Base-by-base conservation (phyloP, 495 filamentous ascomycete species). In the Aspergillus taichungensis region DNA sequence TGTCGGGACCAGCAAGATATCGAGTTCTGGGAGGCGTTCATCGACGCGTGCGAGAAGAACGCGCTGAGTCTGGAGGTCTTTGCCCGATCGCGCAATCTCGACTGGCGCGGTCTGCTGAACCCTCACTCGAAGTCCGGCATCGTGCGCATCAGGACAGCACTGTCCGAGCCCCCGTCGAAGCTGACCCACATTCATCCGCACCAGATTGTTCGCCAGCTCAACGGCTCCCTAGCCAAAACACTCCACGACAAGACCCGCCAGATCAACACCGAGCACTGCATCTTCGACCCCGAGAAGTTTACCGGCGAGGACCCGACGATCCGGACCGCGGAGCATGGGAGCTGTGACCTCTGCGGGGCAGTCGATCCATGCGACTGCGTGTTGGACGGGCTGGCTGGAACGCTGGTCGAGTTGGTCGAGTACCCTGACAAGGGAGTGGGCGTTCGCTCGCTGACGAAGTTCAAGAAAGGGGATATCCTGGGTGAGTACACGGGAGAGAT, bases 351-450 rank as follows among this genome's bases (percentile, higher is more conserved):
- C 7, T 68, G 64, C 24, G 37, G 18, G 0, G 50, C 51, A 3
- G 0, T 2, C 0, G 13, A 38, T 0, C 12, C 18, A 12, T 65
- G 62, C 46, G 11, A 44, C 1, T 65, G 66, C 42, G 13, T 30
- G 3, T 3, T 58, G 8, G 12, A 38, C 8, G 13, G 42, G 6
- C 36, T 51, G 1, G 38, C 54, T 5, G 59, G 50, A 18, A 55
- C 55, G 4, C 31, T 68, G 30, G 43, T 68, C 3, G 65, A 72
- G 46, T 50, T 72, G 2, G 40, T 50, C 8, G 62, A 69, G 24
- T 61, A 54, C 27, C 49, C 49, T 13, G 9, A 11, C 2, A 62
- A 47, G 35, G 66, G 66, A n/a, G 50, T 54, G 8, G 68, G 66
- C 0, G 52, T 71, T 13, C 59, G 66, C 3, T 43, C 57, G 1